A percentile compares a stretch with the other conserved stretches of the same genome.
Conservation (phyloP, 2,329 filamentous ascomycete species). For the Ophiostoma sp. region DNA sequence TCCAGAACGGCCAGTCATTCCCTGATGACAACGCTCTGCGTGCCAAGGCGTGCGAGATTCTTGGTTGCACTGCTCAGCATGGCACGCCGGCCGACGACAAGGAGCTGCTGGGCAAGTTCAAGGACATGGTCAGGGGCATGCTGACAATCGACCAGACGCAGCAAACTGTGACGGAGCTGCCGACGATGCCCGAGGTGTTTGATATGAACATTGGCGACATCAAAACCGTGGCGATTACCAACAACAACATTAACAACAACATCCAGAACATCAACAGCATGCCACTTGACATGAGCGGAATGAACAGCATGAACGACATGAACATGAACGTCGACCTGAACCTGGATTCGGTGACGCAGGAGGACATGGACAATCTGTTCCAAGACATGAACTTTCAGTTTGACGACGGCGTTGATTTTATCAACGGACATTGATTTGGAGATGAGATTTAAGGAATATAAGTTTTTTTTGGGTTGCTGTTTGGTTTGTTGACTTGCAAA, state of each 20-base stretch:
- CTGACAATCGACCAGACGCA: constrained; percentile 26
- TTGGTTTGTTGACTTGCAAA: not conserved
- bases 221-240: not conserved
- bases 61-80: constrained; percentile 40
- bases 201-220: constrained; percentile 1
- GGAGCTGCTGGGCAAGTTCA: constrained; percentile 56
- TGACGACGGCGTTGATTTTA: constrained; percentile 31
- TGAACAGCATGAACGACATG: constrained; percentile 30
- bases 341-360: constrained; percentile 36
- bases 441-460: not conserved
- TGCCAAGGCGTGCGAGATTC: constrained; percentile 50
- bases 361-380: constrained; percentile 45
- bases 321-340: constrained; percentile 39
- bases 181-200: constrained; percentile 10
- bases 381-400: constrained; percentile 48
- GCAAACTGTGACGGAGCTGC: constrained; percentile 20
- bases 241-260: not conserved
- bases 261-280: not conserved
- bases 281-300: constrained; percentile 9
- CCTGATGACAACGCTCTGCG: constrained; percentile 52
- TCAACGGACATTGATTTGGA: constrained; percentile 20
- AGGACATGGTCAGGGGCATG: constrained; percentile 44
- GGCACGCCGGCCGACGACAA: constrained; percentile 57
- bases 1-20: constrained; percentile 42
- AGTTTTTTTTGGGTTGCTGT: not conserved